Conservation (phyloP, 2,329 filamentous ascomycete genomes). For the Diaporthe destruens region DNA sequence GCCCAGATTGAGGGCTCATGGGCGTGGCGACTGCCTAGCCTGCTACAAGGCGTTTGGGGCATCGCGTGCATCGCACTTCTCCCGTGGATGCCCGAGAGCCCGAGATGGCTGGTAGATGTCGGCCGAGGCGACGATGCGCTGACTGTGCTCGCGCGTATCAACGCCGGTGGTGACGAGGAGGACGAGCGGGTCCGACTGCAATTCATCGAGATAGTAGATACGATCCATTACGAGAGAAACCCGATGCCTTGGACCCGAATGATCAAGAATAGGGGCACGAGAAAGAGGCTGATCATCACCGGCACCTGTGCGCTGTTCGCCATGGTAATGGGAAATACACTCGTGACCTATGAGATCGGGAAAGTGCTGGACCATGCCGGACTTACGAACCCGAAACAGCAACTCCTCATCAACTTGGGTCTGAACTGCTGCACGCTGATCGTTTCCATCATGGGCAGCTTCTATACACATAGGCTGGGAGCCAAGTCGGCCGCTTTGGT, state of each 20-base stretch:
- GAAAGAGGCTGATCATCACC: conserved; percentile 46
- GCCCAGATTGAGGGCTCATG: conserved; percentile 54
- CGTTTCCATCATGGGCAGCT: conserved; percentile 51
- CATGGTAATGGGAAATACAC: conserved; percentile 50
- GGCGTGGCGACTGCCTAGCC: conserved; percentile 57
- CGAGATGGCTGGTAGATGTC: conserved; percentile 60
- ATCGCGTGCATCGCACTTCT: conserved; percentile 52
- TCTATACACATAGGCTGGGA: conserved; percentile 51
- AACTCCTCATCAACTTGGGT: conserved; percentile 50
- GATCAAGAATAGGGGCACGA: conserved; percentile 45
- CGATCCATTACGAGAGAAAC: conserved; percentile 45
- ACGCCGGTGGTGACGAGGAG: conserved; percentile 57
- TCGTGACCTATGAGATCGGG: conserved; percentile 49
- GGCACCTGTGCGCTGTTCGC: conserved; percentile 47
- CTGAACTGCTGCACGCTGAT: conserved; percentile 54
- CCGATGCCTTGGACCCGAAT: conserved; percentile 48
- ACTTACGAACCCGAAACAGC: conserved; percentile 48
- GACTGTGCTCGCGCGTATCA: conserved; percentile 56
- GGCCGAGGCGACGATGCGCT: conserved; percentile 57
- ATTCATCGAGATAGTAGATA: conserved; percentile 44
- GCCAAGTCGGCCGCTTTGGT: conserved; percentile 48
- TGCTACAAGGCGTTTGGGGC: conserved; percentile 51
- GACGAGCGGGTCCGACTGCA: conserved; percentile 51
- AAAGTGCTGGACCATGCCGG: conserved; percentile 50
- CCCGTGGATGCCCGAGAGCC: conserved; percentile 59